Conservation (phyloP, 2,329 filamentous ascomycete species). For the Cercospora sojina region DNA sequence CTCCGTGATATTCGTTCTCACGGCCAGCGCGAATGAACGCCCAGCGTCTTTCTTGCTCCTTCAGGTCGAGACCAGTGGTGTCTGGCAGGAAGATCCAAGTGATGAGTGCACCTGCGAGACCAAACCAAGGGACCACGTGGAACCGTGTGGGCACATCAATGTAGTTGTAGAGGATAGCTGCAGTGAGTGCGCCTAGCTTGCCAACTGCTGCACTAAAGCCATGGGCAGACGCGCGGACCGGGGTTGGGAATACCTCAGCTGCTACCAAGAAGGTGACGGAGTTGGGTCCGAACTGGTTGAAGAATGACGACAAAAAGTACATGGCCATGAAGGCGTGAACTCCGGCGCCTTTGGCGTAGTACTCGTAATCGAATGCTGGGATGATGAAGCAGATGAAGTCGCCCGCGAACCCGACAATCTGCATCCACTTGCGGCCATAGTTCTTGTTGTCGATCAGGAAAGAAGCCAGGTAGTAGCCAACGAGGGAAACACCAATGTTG, state of each 20-base stretch:
- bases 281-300: slow-evolving; percentile 99
- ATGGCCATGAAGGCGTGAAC: slow-evolving; percentile 94
- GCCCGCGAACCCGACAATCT: slow-evolving; percentile 88
- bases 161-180: slow-evolving; percentile 91
- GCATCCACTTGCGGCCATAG: slow-evolving; percentile 95
- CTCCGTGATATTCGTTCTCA: slow-evolving; percentile 82
- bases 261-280: slow-evolving; percentile 94
- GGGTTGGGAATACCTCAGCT: slow-evolving; percentile 93
- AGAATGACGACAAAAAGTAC: slow-evolving; percentile 97
- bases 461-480: slow-evolving; percentile 86
- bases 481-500: slow-evolving; percentile 83
- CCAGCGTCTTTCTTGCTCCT: slow-evolving; percentile 96
- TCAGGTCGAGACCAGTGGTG: slow-evolving; percentile 91
- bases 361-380: slow-evolving; percentile 81
- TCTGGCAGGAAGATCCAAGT: slow-evolving; percentile 90
- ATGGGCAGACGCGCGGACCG: slow-evolving; percentile 88
- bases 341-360: slow-evolving; percentile 70
- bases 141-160: slow-evolving; percentile 83
- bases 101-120: slow-evolving; percentile 78
- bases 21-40: slow-evolving; percentile 76
- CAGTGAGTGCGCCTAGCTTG: slow-evolving; percentile 83
- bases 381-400: slow-evolving; percentile 92
- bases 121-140: slow-evolving; percentile 93
- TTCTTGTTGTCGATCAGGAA: slow-evolving; percentile 94
- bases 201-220: slow-evolving; percentile 90